Base-by-base conservation (phyloP, 2,329 filamentous ascomycete species). In the Talaromyces sp. region DNA sequence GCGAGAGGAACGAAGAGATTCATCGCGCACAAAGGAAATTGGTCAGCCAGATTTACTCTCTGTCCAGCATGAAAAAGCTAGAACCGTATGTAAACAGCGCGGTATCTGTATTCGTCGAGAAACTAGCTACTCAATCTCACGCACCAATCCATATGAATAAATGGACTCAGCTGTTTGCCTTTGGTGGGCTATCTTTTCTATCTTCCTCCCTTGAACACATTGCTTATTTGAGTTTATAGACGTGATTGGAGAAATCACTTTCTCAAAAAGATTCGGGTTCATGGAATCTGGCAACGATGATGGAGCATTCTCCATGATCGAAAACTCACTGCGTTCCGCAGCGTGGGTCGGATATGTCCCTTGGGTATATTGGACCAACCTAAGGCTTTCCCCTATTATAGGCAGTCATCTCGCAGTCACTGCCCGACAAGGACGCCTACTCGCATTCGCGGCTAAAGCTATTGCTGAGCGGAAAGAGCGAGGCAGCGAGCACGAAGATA, bases 241-340 rank as follows among this genome's bases (percentile, higher is more conserved):
- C 55, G 73, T 79, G 34, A 79, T 78, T 30, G 76, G 76, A 30
- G 74, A 76, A 64, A 64, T 78, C n/a, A 76, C 75, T 1, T 77
- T 76, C 61, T 72, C 70, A 23, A 69, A 73, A 57, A 66, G 68
- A 28, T 77, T 77, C 60, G 72, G 72, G 23, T 77, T 76, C 62
- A 68, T 78, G 65, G 72, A 74, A 12, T 64, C 61, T 0, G 74
- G 68, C 8, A 50, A 61, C 10, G 74, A 77, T 57, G 70, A 75
- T 56, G 74, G 74, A 4, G 67, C 71, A 1, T 74, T 78, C 59
- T 52, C 47, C 6, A 64, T 67, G 9, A 77, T 78, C 55, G 70
- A 76, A 34, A 60, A 57, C 9, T 69, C 69, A 2, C 63, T 77
- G 3, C 58, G 63, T 1, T 77, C 72, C 6, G 73, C 71, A 7